Base-by-base conservation (phyloP, 2,329 filamentous ascomycete genomes). In the Ceratocystis cubensis region DNA sequence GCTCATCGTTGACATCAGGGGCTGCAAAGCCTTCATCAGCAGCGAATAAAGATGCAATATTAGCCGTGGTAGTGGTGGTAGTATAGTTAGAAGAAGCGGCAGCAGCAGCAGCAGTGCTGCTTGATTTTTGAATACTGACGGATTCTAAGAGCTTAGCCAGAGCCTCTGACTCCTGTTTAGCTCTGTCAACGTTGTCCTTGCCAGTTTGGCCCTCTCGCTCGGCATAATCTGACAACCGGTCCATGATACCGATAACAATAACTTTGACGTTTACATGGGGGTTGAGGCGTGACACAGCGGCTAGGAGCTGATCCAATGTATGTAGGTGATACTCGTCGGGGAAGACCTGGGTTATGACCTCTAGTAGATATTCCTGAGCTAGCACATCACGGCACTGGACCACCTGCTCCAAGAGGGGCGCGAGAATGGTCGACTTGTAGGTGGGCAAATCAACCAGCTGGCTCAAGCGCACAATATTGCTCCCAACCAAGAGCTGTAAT, bases 281-380 rank as follows among this genome's bases (percentile, higher is more conserved):
- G 72, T 99, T 96, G 46, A 99, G 81, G 67, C 93, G 83, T 15
- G 93, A 91, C 44, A 96, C 96, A 5, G 94, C 94, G 7, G 88
- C 94, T 44, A 99, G 84, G 75, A 99, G 90, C 74, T 96, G 88
- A 73, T 97, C 94, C 41, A 99, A 84, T 0, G 94, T 99, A 74
- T 99, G 92, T 25, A 99, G 84, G 76, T 99, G 95, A 75, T 93
- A 99, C 74, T 99, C 94, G 76, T 99, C 94, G 0, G 94, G 94
- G 79, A 99, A 99, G 64, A 97, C 94, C 76, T 99, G 95, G 4
- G 93, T 99, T 70, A 99, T 96, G 69, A 99, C 94, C 81, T 99
- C 94, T 63, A 99, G 80, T 13, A 99, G 83, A 77, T 99, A 99
- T 75, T 99, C 94, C 75, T 99, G 94, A 44, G 94, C 94, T 69